phyloP scores from a whole-genome alignment of 2,329 filamentous ascomycete species.

The Lasiodiplodia sp. region DNA sequence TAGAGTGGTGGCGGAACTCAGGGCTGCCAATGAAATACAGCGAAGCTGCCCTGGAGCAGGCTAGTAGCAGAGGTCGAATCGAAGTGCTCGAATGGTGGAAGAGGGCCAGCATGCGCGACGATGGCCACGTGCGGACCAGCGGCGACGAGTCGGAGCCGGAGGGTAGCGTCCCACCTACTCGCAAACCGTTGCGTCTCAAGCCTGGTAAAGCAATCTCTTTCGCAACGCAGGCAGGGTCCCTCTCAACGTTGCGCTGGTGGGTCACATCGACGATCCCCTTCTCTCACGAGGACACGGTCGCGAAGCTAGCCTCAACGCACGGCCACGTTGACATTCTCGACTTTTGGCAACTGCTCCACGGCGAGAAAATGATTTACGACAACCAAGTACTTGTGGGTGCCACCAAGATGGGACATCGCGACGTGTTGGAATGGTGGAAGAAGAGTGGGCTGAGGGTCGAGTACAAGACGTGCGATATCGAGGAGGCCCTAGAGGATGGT shows the following conservation, averaged over 20 bases:
- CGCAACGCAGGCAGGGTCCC: conserved; percentile 82
- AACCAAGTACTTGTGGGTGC: conserved; percentile 84
- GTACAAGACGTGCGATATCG: conserved; percentile 94
- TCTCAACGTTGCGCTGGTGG: conserved; percentile 86
- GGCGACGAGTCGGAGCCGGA: conserved; percentile 37
- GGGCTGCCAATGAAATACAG: conserved; percentile 84
- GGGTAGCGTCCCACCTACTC: conserved; percentile 25
- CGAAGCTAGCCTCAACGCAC: conserved; percentile 83
- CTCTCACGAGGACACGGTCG: conserved; percentile 80
- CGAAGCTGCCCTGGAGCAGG: conserved; percentile 85
- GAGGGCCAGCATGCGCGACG: conserved; percentile 59
- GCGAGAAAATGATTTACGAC: conserved; percentile 81
- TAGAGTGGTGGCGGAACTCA: conserved; percentile 91
- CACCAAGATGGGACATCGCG: conserved; percentile 84
- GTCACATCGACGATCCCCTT: conserved; percentile 80
- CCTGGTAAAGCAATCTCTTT: conserved; percentile 85
- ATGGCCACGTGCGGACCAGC: conserved; percentile 31
- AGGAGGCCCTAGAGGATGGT: conserved; percentile 91
- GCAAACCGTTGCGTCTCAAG: conserved; percentile 65
- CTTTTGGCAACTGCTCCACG: conserved; percentile 78
- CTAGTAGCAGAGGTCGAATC: conserved; percentile 84
- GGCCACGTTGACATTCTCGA: conserved; percentile 85
- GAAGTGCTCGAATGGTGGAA: conserved; percentile 94
- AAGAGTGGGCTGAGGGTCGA: conserved; percentile 78
- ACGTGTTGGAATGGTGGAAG: conserved; percentile 93